phyloP scores from a whole-genome alignment of 177 flowering plant genomes.

The Vitis hybrid region DNA sequence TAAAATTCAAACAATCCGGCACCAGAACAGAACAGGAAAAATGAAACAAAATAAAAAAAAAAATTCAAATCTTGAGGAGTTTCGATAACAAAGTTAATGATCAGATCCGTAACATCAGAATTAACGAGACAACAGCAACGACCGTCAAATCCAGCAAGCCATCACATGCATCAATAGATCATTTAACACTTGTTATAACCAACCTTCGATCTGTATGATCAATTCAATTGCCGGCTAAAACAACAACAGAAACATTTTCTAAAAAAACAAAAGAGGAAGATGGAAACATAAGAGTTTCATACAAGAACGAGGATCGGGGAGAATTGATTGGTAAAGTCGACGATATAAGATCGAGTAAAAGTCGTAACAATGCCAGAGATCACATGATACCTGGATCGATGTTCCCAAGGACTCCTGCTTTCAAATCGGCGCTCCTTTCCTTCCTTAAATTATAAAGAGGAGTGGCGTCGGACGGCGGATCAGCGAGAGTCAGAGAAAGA shows the following conservation, averaged over 20 bases:
- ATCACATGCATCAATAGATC: not conserved
- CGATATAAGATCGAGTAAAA: too few species aligned
- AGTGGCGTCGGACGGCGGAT: constrained; percentile 1
- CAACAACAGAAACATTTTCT: not conserved
- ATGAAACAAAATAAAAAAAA: not conserved
- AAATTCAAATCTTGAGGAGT: not conserved
- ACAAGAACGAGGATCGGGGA: too few species aligned
- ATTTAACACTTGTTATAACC: too few species aligned
- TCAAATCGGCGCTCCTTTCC: too few species aligned
- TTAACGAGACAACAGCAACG: not conserved
- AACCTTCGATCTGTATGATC: too few species aligned
- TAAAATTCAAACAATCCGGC: not conserved
- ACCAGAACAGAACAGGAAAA: not conserved
- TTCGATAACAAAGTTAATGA: not conserved
- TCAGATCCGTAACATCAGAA: constrained; percentile 12
- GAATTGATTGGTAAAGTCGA: too few species aligned
- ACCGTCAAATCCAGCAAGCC: not conserved
- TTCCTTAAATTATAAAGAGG: not conserved
- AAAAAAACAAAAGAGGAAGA: not conserved
- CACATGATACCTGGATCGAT: too few species aligned
- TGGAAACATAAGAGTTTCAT: not conserved
- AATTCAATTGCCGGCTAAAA: not conserved
- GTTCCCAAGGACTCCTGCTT: too few species aligned
- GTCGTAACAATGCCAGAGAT: too few species aligned
- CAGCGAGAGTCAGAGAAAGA: not conserved